Evolutionary conservation across 768 basidiomycete genomes (phyloP), one percentile per base, ranked within the genome.

Genomic region (Kockovaella imperatae): DNA sequence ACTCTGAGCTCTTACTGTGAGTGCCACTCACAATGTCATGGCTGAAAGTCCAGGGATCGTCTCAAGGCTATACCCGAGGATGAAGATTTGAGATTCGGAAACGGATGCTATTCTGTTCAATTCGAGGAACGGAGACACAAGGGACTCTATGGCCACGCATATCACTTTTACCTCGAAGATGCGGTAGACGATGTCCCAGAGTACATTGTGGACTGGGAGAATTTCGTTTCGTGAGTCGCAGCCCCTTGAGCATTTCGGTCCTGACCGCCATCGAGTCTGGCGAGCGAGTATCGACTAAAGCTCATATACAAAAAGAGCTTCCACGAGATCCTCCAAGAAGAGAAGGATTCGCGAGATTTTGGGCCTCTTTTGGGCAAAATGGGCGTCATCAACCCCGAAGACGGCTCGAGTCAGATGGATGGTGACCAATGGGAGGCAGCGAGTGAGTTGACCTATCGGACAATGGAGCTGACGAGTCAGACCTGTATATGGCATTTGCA

Each of bases 111-210:
- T 74, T 80, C 76, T 55, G 84, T 99, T 63, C 80, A 80, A 43
- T 97, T 97, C 64, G 83, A 87, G 57, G 77, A 84, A 43, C 79
- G 82, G 41, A 74, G 51, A 75, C 42, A 73, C 46, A 77, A 55
- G 74, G 76, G 54, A 78, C 81, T 28, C 14, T 97, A 84, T 67
- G 95, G 95, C 2, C 87, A 96, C 70, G 82, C 85, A 45, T 99
- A 99, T 68, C 83, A 79, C 72, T 99, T 99, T 74, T 95, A 80
- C 74, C 79, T 99, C 21, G 75, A 81, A 64, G 95, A 97, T 62
- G 95, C 95, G 3, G 93, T 99, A 2, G 93, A 91, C 54, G 82
- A 97, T 59, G 93, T 96, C 17, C 91, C 93, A 4, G 95, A 99
- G 70, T 99, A 91, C 64, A 76, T 99, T 42, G 95, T 99, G n/a